Evolutionary conservation across 306 rosid genomes (phyloP).

Genomic region (Vigna radiata): DNA sequence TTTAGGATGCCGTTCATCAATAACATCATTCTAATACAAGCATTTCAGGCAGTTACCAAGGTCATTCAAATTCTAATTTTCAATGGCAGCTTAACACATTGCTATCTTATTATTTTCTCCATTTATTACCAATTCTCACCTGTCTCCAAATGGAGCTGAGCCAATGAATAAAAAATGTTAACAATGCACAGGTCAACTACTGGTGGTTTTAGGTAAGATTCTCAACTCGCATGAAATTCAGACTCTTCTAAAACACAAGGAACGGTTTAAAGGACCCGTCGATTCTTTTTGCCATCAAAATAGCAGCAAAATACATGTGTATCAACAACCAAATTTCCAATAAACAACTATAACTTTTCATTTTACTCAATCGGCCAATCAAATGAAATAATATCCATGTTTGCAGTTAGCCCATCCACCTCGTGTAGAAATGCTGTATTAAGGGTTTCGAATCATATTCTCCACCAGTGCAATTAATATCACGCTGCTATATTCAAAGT

Average conservation of each 20-base stretch:
- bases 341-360: not conserved
- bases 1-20: constrained; percentile 7
- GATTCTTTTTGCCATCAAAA: not conserved
- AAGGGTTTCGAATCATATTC: not conserved
- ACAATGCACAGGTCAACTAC: not conserved
- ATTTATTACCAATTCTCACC: not conserved
- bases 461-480: not conserved
- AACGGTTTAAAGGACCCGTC: not conserved
- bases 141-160: not conserved
- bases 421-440: not conserved
- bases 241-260: not conserved
- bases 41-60: not conserved
- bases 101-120: not conserved
- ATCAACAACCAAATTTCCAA: not conserved
- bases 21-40: constrained; percentile 3
- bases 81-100: not conserved
- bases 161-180: not conserved
- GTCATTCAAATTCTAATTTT: not conserved
- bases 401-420: constrained; percentile 7
- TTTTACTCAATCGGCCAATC: not conserved
- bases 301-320: not conserved
- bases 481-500: constrained; percentile 6
- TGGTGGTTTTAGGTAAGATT: not conserved
- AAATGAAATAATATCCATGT: not conserved
- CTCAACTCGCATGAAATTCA: not conserved